Base-by-base conservation (phyloP, 1,139 yeast genomes). In the Fermentozyma sake region DNA sequence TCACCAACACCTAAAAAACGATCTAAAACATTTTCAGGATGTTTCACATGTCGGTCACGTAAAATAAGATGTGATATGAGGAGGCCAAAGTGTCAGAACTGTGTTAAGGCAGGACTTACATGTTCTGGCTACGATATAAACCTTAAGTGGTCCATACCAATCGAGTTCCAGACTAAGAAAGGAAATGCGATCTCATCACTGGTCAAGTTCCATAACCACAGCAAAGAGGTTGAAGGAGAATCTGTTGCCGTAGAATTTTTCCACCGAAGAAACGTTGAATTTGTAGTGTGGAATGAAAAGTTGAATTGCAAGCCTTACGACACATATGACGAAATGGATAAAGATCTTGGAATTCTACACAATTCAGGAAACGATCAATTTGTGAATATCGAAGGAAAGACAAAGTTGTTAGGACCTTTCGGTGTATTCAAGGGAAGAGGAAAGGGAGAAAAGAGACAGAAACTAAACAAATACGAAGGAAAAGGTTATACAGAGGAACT, bases 81-180 rank as follows among this genome's bases (percentile, higher is more conserved):
- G 10, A 53, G 55, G 32, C 78, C 77, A 2, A 42, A 34, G 10
- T 72, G 78, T 43, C 47, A 49, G 11, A 59, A 67, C 27, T 72
- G 78, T 43, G 30, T 44, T 9, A 59, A 56, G 31, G 55, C 61
- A 48, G 76, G 79, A 1, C 48, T 81, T 14, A 60, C 64, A 4
- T 86, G 96, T 48, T 86, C 82, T 17, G 96, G 96, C 0, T 86
- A 85, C 46, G 85, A 77, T 34, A 79, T 86, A 37, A 83, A 81
- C 38, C 68, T 86, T 15, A 62, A 87, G 37, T 86, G 96, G 96
- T 73, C 82, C 7, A 57, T 56, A 13, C 77, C 82, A 2, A 57
- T 76, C 5, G 52, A 58, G 30, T 77, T 74, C 38, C 64, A 61
- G 28, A 52, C 57, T 10, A 43, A 41, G 13, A 45, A 49, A 5